Percentiles rank a stretch among this genome's conserved stretches.
Conservation (phyloP, 331 rosid genomes). For the Quercus lobata region DNA sequence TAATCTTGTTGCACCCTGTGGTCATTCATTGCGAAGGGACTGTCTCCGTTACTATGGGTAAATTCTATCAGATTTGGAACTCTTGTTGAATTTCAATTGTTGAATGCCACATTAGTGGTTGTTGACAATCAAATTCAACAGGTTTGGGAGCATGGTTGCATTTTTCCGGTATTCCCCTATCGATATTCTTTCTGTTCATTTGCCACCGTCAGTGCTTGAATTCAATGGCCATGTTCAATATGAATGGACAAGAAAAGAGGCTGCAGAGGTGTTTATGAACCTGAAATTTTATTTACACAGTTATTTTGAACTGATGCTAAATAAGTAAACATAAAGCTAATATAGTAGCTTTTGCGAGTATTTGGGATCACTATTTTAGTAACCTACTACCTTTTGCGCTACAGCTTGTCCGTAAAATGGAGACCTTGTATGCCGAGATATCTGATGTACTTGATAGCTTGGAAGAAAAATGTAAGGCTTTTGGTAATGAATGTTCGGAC, state of each 20-base stretch:
- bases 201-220: constrained; percentile 83
- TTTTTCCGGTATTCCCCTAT: constrained; percentile 89
- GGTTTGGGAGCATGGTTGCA: constrained; percentile 93
- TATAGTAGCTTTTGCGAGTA: constrained; percentile 1
- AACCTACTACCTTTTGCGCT: not conserved
- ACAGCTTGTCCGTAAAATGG: constrained; percentile 74
- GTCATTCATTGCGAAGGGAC: constrained; percentile 96
- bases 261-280: constrained; percentile 61
- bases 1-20: constrained; percentile 89
- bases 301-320: constrained; percentile 8
- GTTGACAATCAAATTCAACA: constrained; percentile 31
- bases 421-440: constrained; percentile 67
- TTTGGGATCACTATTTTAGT: constrained; percentile 10
- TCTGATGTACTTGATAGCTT: constrained; percentile 56
- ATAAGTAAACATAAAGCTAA: not conserved
- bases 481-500: constrained; percentile 42
- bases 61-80: constrained; percentile 8
- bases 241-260: constrained; percentile 76
- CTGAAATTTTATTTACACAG: constrained; percentile 5
- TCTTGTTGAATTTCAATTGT: not conserved
- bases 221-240: constrained; percentile 61
- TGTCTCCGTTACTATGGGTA: constrained; percentile 98
- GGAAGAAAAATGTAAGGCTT: constrained; percentile 48
- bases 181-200: constrained; percentile 75
- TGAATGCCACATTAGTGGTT: constrained; percentile 16